These are phyloP conservation scores for Collybiopsis confluens DNA, from an alignment of 768 basidiomycete genomes.

Conservation along the genomic window DNA sequence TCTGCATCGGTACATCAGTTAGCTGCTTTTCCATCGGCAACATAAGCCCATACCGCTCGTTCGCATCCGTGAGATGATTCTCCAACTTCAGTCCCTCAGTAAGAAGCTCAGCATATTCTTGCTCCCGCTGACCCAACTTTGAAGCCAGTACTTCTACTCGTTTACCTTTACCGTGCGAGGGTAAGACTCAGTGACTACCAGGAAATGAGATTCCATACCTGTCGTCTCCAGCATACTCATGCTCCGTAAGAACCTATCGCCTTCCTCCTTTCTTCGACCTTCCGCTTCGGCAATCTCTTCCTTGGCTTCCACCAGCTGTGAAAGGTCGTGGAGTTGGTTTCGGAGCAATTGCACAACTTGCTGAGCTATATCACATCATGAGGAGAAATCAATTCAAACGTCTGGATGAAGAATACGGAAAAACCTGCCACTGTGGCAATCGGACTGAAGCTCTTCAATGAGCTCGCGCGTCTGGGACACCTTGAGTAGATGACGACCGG, in stretches of 20 bases:
- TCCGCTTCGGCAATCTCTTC: constrained; percentile 35
- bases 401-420: constrained; percentile 6
- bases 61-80: constrained; percentile 12
- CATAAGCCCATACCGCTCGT: constrained; percentile 9
- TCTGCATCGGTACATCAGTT: background rate
- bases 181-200: background rate
- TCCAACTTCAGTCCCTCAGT: constrained; percentile 12
- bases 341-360: constrained; percentile 46
- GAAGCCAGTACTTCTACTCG: constrained; percentile 14
- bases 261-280: constrained; percentile 9
- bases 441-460: constrained; percentile 28
- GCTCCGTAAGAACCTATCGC: constrained; percentile 5
- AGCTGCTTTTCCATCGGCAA: background rate
- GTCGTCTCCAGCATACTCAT: constrained; percentile 14
- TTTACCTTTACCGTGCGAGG: constrained; percentile 10
- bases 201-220: constrained; percentile 4
- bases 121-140: constrained; percentile 14
- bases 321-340: constrained; percentile 36
- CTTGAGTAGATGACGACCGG: constrained; percentile 21
- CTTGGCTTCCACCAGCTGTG: constrained; percentile 39
- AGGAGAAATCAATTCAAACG: too few relatives aligned
- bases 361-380: too few relatives aligned
- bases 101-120: constrained; percentile 12
- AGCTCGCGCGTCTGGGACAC: constrained; percentile 22
- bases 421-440: constrained; percentile 29